phyloP scores from a whole-genome alignment of 169 alveolate genomes.

The Sarcocystis neurona region DNA sequence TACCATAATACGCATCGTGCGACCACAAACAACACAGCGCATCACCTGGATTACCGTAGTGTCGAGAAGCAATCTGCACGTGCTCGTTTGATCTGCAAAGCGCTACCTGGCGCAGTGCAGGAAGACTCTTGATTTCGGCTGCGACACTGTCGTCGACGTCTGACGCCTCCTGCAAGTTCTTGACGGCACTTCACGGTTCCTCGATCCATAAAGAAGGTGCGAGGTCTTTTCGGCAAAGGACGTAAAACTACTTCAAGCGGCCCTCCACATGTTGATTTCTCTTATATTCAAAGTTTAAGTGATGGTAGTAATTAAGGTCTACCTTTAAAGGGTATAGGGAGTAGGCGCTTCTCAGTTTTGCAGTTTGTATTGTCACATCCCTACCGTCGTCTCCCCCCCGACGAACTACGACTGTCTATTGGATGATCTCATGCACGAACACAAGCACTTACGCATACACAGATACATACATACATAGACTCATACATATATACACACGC shows the following conservation, averaged over 20 bases:
- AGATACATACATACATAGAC: too few species aligned
- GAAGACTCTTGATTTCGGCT: background rate
- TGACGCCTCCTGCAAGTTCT: background rate
- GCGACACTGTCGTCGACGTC: background rate
- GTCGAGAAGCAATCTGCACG: too few species aligned
- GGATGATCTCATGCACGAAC: too few species aligned
- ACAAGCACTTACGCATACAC: too few species aligned
- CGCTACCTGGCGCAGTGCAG: slow-evolving; percentile 4
- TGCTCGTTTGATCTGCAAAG: too few species aligned
- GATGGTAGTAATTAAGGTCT: slow-evolving; percentile 15
- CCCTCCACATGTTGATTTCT: slow-evolving; percentile 16
- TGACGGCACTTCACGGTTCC: background rate
- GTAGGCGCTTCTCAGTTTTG: background rate
- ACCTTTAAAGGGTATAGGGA: background rate
- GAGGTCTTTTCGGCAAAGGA: background rate
- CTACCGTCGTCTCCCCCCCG: background rate
- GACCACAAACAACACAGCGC: background rate
- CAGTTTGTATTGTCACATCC: background rate
- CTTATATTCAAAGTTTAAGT: background rate
- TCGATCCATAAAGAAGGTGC: slow-evolving; percentile 3
- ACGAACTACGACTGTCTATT: background rate
- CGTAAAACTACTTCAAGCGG: background rate
- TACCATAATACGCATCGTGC: background rate
- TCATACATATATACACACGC: too few species aligned
- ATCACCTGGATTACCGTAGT: background rate